phyloP scores from a whole-genome alignment of 2,329 filamentous ascomycete genomes.

The Colletotrichum higginsianum region DNA sequence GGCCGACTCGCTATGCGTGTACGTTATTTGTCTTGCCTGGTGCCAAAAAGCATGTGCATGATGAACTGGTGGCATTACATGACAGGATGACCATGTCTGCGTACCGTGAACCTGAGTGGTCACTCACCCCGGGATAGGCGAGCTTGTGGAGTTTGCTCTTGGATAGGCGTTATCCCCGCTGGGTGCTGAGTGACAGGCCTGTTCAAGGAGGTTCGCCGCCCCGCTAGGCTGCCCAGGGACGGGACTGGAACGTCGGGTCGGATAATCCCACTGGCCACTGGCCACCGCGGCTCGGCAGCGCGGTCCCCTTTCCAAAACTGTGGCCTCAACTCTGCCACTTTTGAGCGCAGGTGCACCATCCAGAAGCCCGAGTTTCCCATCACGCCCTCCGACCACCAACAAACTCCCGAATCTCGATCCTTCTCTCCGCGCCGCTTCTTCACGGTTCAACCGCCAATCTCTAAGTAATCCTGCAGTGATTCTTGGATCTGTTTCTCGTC shows the following conservation, averaged over 20 bases:
- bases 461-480: conserved; percentile 52
- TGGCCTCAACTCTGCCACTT: conserved; percentile 58
- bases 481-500: conserved; percentile 42
- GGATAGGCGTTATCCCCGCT: conserved; percentile 5
- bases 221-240: neutral
- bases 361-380: conserved; percentile 33
- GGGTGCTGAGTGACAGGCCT: conserved; percentile 15
- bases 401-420: conserved; percentile 46
- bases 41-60: neutral
- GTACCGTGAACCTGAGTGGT: conserved; percentile 12
- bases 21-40: neutral
- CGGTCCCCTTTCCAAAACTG: conserved; percentile 56
- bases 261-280: conserved; percentile 37
- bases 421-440: conserved; percentile 11
- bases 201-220: conserved; percentile 41
- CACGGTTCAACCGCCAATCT: conserved; percentile 16
- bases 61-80: neutral
- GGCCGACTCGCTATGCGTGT: no score
- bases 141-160: conserved; percentile 8
- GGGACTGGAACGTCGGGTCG: conserved; percentile 40
- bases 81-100: conserved; percentile 39
- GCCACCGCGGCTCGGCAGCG: conserved; percentile 46
- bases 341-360: conserved; percentile 43
- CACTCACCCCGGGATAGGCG: neutral
- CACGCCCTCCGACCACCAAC: conserved; percentile 37